Evolutionary conservation across 1,284 basidiomycete species (phyloP).

Genomic region (Trichosporon faecale): DNA sequence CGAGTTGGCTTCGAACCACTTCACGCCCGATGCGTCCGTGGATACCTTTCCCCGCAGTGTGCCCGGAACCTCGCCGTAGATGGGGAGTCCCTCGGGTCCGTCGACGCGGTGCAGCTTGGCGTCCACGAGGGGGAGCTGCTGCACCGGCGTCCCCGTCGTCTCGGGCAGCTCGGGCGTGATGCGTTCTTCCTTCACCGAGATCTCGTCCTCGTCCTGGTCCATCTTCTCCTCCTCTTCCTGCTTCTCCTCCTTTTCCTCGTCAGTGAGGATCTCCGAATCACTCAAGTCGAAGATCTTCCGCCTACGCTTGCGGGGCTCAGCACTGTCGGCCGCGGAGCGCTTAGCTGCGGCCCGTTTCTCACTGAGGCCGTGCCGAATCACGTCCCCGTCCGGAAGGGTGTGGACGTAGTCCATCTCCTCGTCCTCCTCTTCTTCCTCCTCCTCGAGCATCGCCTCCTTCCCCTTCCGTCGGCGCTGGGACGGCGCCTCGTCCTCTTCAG

Average conservation of each 20-base stretch:
- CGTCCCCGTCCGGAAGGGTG: conserved; percentile 17
- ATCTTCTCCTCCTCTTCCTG: not conserved
- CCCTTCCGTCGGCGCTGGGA: not conserved
- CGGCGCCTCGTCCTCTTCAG: not conserved
- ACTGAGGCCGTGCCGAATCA: conserved; percentile 13
- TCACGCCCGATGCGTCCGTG: conserved; percentile 22
- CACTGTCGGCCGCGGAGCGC: not conserved
- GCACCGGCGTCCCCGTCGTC: not conserved
- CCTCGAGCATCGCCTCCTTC: conserved; percentile 6
- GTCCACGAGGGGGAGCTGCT: not conserved
- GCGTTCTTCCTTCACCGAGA: conserved; percentile 7
- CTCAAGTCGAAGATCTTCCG: not conserved
- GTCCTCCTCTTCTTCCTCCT: conserved; percentile 16
- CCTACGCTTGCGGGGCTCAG: not conserved
- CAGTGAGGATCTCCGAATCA: not conserved
- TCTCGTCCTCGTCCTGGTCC: conserved; percentile 12
- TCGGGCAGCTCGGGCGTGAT: not conserved
- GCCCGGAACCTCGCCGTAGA: conserved; percentile 10
- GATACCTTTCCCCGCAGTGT: not conserved
- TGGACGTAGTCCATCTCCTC: conserved; percentile 8
- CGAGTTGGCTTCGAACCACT: conserved; percentile 15
- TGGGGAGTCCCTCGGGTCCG: conserved; percentile 16
- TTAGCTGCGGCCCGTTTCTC: not conserved
- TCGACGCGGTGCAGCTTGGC: not conserved
- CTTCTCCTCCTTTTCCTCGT: not conserved